A percentile compares a stretch with the other conserved stretches of the same genome.
Conservation (phyloP, 495 filamentous ascomycete species). For the Cairneyella variabilis region DNA sequence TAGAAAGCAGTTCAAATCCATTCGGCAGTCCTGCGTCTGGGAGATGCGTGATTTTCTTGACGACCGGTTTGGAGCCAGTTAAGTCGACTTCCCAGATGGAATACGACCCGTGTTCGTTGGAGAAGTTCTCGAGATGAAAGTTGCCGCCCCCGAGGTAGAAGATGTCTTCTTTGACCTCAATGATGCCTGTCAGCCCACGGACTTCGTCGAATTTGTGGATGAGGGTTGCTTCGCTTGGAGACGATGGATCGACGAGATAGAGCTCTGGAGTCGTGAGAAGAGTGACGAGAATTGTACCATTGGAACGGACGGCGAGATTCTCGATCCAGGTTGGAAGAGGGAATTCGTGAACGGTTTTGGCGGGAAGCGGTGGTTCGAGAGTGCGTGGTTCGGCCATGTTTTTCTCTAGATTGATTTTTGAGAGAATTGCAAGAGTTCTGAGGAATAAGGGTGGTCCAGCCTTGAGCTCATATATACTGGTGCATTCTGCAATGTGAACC, state of each 20-base stretch:
- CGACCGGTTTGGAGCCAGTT: constrained; percentile 2
- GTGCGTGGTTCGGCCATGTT: constrained; percentile 1
- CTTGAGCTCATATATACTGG: no score
- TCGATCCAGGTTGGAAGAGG: constrained; percentile 35
- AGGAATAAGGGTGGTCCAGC: no score
- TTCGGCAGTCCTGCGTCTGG: constrained; percentile 36
- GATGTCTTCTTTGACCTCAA: constrained; percentile 34
- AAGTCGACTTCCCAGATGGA: constrained; percentile 30
- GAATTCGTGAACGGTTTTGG: constrained; percentile 17
- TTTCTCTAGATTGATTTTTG: no score
- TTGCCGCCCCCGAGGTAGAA: constrained; percentile 36
- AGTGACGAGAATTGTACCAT: constrained; percentile 42
- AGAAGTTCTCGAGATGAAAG: constrained; percentile 25
- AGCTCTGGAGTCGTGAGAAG: constrained; percentile 28
- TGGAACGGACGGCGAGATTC: constrained; percentile 42
- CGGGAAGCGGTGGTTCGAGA: neutral
- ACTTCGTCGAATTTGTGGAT: constrained; percentile 34
- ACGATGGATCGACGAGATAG: constrained; percentile 26
- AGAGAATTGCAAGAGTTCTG: no score
- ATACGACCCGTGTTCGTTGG: constrained; percentile 30
- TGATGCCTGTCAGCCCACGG: constrained; percentile 33
- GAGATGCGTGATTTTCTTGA: constrained; percentile 30
- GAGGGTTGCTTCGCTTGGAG: constrained; percentile 25
- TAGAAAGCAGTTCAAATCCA: constrained; percentile 26
- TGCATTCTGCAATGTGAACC: no score